These are phyloP conservation scores for Krasilnikovozyma curviuscula DNA, from an alignment of 768 basidiomycete genomes.

Conservation along the genomic window DNA sequence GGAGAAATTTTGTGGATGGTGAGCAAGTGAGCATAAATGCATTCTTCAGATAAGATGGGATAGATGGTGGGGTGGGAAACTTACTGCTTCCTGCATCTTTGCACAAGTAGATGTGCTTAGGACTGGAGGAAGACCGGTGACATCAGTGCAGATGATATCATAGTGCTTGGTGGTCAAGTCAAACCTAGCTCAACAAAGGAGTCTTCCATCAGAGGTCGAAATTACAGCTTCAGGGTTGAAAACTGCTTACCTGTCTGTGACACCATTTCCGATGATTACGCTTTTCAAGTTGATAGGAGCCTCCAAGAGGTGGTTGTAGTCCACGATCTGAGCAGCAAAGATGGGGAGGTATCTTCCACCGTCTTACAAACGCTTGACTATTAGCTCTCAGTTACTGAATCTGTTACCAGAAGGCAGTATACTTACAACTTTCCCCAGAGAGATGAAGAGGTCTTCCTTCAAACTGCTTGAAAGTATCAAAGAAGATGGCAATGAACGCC, in stretches of 20 bases:
- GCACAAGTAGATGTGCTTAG: slow-evolving; percentile 17
- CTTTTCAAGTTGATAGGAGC: slow-evolving; percentile 47
- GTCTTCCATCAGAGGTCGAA: no score
- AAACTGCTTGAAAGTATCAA: slow-evolving; percentile 52
- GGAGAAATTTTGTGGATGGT: no score
- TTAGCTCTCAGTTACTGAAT: no score
- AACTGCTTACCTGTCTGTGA: no score
- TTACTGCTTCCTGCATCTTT: slow-evolving; percentile 41
- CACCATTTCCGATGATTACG: slow-evolving; percentile 45
- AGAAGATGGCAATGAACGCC: slow-evolving; percentile 51
- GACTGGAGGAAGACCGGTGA: slow-evolving; percentile 5
- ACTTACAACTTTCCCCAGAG: slow-evolving; percentile 35
- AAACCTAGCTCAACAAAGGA: not conserved
- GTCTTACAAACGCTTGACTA: not conserved
- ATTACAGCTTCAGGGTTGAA: no score
- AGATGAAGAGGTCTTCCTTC: slow-evolving; percentile 47
- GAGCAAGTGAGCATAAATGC: no score
- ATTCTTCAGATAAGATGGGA: no score
- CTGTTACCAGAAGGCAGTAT: not conserved
- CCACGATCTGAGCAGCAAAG: slow-evolving; percentile 57
- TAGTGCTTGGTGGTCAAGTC: slow-evolving; percentile 4
- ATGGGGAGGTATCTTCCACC: slow-evolving; percentile 24
- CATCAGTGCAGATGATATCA: slow-evolving; percentile 1
- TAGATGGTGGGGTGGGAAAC: slow-evolving; percentile 20
- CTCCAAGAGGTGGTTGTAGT: slow-evolving; percentile 41